Base-by-base conservation (phyloP, 108 stramenopile species). In the Nitzschia sp. region DNA sequence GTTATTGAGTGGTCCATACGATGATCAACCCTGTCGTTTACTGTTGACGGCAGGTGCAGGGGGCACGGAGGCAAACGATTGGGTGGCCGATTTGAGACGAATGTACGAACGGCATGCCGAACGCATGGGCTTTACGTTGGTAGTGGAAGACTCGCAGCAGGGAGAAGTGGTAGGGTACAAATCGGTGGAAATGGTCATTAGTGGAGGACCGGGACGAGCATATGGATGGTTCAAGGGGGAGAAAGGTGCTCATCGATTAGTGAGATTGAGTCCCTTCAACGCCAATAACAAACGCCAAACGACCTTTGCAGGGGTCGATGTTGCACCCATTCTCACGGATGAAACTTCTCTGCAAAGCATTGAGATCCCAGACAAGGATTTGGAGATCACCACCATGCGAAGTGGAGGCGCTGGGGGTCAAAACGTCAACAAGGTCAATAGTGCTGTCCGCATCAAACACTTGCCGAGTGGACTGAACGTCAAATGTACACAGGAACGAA, bases 351-450 rank as follows among this genome's bases (percentile, higher is more conserved):
- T 81, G 28, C 9, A 50, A 0, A 91, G 82, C 17, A 69, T 96
- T 48, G 87, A 92, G 11, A 85, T 93, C 45, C 85, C 92, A 31
- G 89, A 89, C 28, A 65, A 72, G 45, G 96, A 95, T 29, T 67
- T 92, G 64, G 94, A 92, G 58, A 85, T 95, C 17, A 92, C 89
- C 9, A 84, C 89, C 23, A 88, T 97, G 89, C 68, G 93, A 8
- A 77, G 89, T 48, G 89, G 94, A 21, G 98, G 98, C 0, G 90
- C 92, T 27, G 98, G 98, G 11, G 98, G 98, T n/a, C 98, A 99
- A 78, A 96, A 96, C 72, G 98, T 99, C n/a, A 99, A 99, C 82
- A 99, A 97, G 74, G 97, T 98, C n/a, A 95, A 98, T 58, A 91
- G 92, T 26, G 98, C 96, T 11, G 97, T 99, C 1, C 85, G 98